A percentile compares a stretch with the other conserved stretches of the same genome.
These are phyloP conservation scores for Eucalyptus sideroxylon DNA, from an alignment of 345 rosid species.

Conservation along the genomic window DNA sequence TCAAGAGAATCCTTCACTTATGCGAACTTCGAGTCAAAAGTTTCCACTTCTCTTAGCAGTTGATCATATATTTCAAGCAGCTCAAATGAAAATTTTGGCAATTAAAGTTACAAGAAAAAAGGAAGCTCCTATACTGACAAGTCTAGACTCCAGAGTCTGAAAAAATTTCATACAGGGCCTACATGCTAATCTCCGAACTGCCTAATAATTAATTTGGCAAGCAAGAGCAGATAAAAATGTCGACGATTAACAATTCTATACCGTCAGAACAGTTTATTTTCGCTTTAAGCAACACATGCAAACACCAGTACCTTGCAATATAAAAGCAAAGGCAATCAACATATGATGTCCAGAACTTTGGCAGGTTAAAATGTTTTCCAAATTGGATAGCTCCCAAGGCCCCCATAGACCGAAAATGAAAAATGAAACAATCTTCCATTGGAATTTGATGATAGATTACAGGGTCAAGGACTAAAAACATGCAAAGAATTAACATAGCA, in stretches of 20 bases:
- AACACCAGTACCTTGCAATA: neutral
- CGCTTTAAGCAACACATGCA: neutral
- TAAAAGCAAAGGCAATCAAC: neutral
- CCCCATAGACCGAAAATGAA: neutral
- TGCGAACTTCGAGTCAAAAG: neutral
- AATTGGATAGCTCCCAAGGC: neutral
- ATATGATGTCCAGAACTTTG: neutral
- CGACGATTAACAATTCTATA: neutral
- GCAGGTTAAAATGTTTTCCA: neutral
- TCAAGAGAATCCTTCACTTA: neutral
- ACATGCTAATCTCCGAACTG: neutral
- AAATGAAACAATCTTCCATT: neutral
- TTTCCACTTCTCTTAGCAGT: neutral
- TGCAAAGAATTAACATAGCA: neutral
- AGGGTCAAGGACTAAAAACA: neutral
- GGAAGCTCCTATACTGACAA: neutral
- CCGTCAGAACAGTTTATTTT: neutral
- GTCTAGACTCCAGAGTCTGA: neutral
- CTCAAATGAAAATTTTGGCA: neutral
- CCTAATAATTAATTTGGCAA: neutral
- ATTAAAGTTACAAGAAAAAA: neutral
- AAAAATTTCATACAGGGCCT: neutral
- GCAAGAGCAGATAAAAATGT: neutral
- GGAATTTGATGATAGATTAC: neutral
- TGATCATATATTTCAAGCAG: neutral